phyloP scores from a whole-genome alignment of 1,139 yeast genomes.

The Hansenula lynferdii region DNA sequence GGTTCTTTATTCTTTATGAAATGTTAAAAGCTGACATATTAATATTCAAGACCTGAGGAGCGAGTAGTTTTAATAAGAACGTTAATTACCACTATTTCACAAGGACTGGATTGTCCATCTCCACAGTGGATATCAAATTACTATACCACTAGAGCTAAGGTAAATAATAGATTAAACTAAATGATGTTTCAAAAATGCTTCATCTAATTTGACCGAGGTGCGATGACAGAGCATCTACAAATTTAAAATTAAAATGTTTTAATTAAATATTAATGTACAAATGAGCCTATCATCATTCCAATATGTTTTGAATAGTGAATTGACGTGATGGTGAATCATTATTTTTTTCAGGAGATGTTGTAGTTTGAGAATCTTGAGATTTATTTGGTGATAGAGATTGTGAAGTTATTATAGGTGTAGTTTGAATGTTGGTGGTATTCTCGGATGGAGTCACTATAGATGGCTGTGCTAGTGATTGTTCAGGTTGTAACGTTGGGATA shows the following conservation, averaged over 20 bases:
- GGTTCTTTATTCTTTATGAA: too few species aligned
- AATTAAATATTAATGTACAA: too few species aligned
- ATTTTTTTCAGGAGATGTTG: background rate
- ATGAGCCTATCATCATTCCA: background rate
- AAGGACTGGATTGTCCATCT: too few species aligned
- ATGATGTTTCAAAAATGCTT: background rate
- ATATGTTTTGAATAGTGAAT: slow-evolving; percentile 1
- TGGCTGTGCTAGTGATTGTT: background rate
- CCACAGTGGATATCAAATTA: too few species aligned
- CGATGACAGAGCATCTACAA: background rate
- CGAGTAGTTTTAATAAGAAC: too few species aligned
- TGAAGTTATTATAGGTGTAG: background rate
- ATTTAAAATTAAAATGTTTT: too few species aligned
- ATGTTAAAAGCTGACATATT: too few species aligned
- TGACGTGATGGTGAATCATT: slow-evolving; percentile 1
- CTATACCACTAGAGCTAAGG: too few species aligned
- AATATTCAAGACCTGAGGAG: too few species aligned
- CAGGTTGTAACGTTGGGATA: background rate
- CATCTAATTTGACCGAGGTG: background rate
- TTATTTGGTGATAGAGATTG: background rate
- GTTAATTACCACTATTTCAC: too few species aligned
- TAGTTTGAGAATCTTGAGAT: background rate
- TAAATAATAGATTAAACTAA: background rate
- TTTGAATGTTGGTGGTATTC: too few species aligned
- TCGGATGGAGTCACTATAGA: background rate